phyloP scores from a whole-genome alignment of 2,329 filamentous ascomycete species.

The Monilinia fructigena region DNA sequence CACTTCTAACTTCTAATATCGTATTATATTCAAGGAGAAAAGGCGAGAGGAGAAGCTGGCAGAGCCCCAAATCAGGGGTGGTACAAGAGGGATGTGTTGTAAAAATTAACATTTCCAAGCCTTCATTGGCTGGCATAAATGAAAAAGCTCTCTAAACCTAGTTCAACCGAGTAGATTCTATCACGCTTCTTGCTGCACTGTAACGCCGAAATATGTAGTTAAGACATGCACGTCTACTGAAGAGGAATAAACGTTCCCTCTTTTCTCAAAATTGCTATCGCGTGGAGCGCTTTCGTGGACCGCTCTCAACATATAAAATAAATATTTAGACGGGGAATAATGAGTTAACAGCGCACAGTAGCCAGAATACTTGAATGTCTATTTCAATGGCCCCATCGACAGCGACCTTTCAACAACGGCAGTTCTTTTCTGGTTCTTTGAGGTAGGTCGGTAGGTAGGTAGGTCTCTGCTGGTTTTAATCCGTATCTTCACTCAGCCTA shows the following conservation, averaged over 20 bases:
- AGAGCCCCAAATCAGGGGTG: constrained; percentile 10
- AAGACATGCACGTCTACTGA: constrained; percentile 19
- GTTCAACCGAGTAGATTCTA: constrained; percentile 22
- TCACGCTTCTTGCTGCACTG: constrained; percentile 23
- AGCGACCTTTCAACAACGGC: background rate
- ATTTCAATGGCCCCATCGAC: background rate
- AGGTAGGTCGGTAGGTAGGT: too few species aligned
- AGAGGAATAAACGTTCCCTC: background rate
- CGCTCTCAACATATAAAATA: constrained; percentile 13
- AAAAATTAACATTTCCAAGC: background rate
- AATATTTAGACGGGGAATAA: background rate
- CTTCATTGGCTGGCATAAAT: constrained; percentile 17
- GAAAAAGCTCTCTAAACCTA: background rate
- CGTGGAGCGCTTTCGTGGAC: constrained; percentile 18
- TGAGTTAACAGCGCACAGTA: background rate
- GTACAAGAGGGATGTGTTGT: constrained; percentile 14
- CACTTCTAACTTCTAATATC: too few species aligned
- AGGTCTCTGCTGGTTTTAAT: background rate
- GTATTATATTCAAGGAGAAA: background rate
- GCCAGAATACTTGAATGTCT: too few species aligned
- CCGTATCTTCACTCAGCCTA: background rate
- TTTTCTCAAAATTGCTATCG: background rate
- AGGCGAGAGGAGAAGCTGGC: background rate
- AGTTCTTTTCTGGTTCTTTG: too few species aligned
- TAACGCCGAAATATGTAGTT: constrained; percentile 15